These are phyloP conservation scores for Solanum sitiens DNA, from an alignment of 257 asterid genomes.

Conservation along the genomic window DNA sequence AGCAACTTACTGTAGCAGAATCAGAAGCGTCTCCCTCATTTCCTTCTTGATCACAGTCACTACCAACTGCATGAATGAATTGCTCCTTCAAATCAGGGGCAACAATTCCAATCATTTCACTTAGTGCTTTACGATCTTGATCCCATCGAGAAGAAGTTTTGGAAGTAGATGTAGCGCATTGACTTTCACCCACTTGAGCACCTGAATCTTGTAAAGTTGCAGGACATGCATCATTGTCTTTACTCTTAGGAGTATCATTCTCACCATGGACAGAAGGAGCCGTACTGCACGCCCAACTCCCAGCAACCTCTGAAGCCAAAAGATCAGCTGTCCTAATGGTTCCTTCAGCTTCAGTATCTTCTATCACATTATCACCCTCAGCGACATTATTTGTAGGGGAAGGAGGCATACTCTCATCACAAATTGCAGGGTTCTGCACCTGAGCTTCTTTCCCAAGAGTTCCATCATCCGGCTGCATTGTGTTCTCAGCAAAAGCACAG, in stretches of 20 bases:
- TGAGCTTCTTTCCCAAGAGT: slow-evolving; percentile 15
- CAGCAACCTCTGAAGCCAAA: slow-evolving; percentile 77
- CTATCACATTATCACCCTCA: neutral
- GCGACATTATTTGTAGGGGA: neutral
- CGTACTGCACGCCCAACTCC: slow-evolving; percentile 93
- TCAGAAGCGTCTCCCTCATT: slow-evolving; percentile 26
- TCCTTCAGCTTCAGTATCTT: slow-evolving; percentile 63
- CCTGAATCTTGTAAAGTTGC: slow-evolving; percentile 39
- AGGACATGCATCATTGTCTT: slow-evolving; percentile 17
- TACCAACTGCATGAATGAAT: slow-evolving; percentile 40
- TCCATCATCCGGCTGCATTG: slow-evolving; percentile 44
- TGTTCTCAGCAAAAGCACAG: slow-evolving; percentile 20
- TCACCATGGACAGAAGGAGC: slow-evolving; percentile 84
- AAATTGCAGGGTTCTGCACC: neutral
- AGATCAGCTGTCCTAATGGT: slow-evolving; percentile 65
- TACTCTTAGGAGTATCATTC: slow-evolving; percentile 45
- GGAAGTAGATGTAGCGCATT: slow-evolving; percentile 24
- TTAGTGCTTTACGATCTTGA: slow-evolving; percentile 41
- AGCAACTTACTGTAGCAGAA: slow-evolving; percentile 54
- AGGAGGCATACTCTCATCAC: neutral
- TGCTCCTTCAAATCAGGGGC: slow-evolving; percentile 68
- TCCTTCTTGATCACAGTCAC: slow-evolving; percentile 23
- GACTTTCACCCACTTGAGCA: slow-evolving; percentile 61
- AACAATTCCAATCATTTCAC: slow-evolving; percentile 69
- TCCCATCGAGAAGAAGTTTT: slow-evolving; percentile 24